Evolutionary conservation across 495 filamentous ascomycete genomes (phyloP).

Genomic region (Margaritispora aquatica): DNA sequence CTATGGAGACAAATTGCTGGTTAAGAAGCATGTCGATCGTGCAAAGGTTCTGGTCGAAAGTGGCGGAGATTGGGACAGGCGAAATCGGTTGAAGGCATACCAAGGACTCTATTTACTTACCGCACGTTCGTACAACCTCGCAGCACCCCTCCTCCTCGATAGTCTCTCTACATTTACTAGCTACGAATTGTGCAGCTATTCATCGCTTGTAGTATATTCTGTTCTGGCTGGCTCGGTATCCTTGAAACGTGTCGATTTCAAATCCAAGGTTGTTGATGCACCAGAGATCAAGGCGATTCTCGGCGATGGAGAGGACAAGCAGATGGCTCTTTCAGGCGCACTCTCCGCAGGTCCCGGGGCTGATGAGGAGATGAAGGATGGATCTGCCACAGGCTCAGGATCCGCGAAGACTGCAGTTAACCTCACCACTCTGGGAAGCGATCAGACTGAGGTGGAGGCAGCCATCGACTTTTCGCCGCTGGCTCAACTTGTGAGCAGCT

Average conservation of each 20-base stretch:
- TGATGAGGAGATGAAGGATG: constrained; percentile 76
- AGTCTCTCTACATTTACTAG: constrained; percentile 97
- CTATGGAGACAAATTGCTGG: constrained; percentile 83
- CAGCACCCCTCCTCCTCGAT: constrained; percentile 90
- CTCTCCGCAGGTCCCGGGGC: constrained; percentile 71
- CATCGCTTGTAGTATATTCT: constrained; percentile 87
- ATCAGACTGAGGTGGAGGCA: constrained; percentile 65
- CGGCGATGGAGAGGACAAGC: constrained; percentile 79
- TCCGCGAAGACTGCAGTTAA: constrained; percentile 65
- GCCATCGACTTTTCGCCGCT: constrained; percentile 75
- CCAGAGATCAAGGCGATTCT: constrained; percentile 96
- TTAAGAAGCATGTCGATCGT: constrained; percentile 89
- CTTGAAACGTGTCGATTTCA: constrained; percentile 95
- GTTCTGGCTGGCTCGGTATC: constrained; percentile 92
- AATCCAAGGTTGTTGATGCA: constrained; percentile 95
- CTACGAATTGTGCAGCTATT: constrained; percentile 96
- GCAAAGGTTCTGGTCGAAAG: constrained; percentile 86
- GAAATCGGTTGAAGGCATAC: constrained; percentile 97
- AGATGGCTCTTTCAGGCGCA: constrained; percentile 70
- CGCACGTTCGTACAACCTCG: constrained; percentile 78
- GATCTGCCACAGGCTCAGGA: constrained; percentile 46
- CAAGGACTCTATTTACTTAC: constrained; percentile 91
- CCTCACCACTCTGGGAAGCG: constrained; percentile 70
- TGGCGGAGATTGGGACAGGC: constrained; percentile 96
- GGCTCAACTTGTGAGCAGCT: constrained; percentile 76